Percentiles rank a stretch among this genome's conserved stretches.
Evolutionary conservation across 139 green algal genomes (phyloP).

Genomic region (Chlorella sp.): DNA sequence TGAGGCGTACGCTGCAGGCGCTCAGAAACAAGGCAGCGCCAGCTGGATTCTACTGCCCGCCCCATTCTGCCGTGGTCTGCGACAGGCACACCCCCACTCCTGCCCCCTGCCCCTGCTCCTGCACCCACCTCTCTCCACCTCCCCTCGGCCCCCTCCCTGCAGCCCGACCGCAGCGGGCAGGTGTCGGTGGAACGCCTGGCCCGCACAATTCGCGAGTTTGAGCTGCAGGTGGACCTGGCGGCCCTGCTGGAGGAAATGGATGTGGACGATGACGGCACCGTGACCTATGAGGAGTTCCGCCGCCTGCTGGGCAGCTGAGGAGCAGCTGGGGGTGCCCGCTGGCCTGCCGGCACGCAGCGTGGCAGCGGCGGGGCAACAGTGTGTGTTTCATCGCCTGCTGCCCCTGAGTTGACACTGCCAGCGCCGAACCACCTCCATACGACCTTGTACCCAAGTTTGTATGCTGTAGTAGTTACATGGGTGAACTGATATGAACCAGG

Average conservation of each 20-base stretch:
- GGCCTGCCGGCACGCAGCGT: too few relatives aligned
- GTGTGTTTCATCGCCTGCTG: too few relatives aligned
- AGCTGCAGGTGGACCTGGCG: conserved; percentile 80
- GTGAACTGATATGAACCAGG: too few relatives aligned
- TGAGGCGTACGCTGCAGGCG: too few relatives aligned
- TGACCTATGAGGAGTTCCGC: conserved; percentile 32
- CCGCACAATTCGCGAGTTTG: conserved; percentile 73
- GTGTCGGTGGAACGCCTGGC: conserved; percentile 76
- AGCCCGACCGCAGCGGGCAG: conserved; percentile 68
- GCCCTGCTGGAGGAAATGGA: conserved; percentile 72
- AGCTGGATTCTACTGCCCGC: too few relatives aligned
- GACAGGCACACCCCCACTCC: background rate
- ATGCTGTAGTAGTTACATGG: too few relatives aligned
- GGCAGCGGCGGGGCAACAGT: too few relatives aligned
- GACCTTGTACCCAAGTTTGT: too few relatives aligned
- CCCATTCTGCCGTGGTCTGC: too few relatives aligned
- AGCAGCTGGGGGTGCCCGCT: background rate
- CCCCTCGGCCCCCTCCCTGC: background rate
- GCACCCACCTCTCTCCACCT: background rate
- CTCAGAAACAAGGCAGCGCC: too few relatives aligned
- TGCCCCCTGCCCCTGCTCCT: background rate
- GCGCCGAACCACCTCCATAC: too few relatives aligned
- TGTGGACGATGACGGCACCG: conserved; percentile 60
- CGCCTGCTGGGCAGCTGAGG: background rate
- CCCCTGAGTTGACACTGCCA: too few relatives aligned